Evolutionary conservation across 139 green algal species (phyloP).

Genomic region (Chlorella sp.): DNA sequence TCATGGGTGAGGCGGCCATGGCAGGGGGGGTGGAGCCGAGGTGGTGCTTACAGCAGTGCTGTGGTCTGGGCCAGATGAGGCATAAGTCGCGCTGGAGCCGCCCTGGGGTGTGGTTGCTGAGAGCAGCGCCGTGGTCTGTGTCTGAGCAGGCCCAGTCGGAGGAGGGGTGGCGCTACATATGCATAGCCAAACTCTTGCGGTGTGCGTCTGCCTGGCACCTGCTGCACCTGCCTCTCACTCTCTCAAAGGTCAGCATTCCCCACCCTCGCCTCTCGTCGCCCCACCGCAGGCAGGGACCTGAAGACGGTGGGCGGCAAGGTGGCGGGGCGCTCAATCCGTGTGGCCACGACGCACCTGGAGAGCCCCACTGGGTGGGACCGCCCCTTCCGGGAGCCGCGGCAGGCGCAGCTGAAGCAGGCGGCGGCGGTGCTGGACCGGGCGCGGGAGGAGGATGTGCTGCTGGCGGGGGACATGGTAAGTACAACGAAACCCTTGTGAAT

Average conservation of each 20-base stretch:
- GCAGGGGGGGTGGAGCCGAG: background rate
- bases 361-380: slow-evolving; percentile 49
- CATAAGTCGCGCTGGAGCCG: background rate
- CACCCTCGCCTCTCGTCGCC: background rate
- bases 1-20: slow-evolving; percentile 47
- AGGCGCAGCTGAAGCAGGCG: slow-evolving; percentile 46
- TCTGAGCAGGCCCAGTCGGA: too few species aligned
- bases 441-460: slow-evolving; percentile 26
- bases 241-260: background rate
- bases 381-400: slow-evolving; percentile 36
- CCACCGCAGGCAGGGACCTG: slow-evolving; percentile 39
- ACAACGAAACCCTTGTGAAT: too few species aligned
- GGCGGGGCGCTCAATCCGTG: slow-evolving; percentile 28
- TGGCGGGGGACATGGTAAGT: slow-evolving; percentile 59
- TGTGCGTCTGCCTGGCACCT: background rate
- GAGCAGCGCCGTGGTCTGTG: too few species aligned
- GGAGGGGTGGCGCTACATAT: too few species aligned
- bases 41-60: too few species aligned
- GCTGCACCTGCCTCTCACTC: background rate
- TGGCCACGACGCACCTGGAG: slow-evolving; percentile 70
- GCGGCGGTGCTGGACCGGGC: slow-evolving; percentile 32
- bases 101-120: background rate
- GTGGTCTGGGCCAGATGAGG: too few species aligned
- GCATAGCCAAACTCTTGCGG: too few species aligned
- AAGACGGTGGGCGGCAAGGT: slow-evolving; percentile 27